Percentiles rank a stretch among this genome's conserved stretches.
These are phyloP conservation scores for Lachnum nothofagi DNA, from an alignment of 2,329 filamentous ascomycete genomes.

Conservation along the genomic window DNA sequence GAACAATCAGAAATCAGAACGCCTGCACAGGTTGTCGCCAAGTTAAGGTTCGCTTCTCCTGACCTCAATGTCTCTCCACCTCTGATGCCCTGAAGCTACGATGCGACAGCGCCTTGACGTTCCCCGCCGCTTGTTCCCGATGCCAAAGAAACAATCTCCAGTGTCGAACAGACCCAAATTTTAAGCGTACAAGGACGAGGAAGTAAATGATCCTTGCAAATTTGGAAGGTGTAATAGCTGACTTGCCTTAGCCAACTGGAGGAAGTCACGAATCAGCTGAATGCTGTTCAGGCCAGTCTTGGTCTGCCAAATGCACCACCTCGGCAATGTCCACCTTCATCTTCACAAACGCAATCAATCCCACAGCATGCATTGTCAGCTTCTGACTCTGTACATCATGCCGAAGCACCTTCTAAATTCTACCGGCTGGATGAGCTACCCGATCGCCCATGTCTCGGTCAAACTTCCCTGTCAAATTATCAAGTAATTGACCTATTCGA, in stretches of 20 bases:
- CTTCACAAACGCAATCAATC: neutral
- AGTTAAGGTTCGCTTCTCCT: conserved; percentile 9
- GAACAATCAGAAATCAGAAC: neutral
- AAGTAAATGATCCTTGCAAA: conserved; percentile 1
- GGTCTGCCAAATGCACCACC: neutral
- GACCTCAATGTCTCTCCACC: neutral
- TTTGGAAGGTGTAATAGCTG: neutral
- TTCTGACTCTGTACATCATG: neutral
- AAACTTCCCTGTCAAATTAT: too few relatives aligned
- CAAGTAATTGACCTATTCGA: neutral
- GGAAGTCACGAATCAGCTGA: conserved; percentile 13
- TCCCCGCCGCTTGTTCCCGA: conserved; percentile 11
- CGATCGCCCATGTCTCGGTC: neutral
- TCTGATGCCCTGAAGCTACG: conserved; percentile 4
- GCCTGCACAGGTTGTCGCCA: conserved; percentile 7
- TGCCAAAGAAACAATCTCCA: conserved; percentile 11
- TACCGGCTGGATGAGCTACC: too few relatives aligned
- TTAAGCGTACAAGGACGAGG: conserved; percentile 10
- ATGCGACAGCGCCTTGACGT: conserved; percentile 10
- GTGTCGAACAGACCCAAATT: conserved; percentile 10
- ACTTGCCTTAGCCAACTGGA: conserved; percentile 10
- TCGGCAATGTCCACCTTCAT: neutral
- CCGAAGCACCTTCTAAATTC: too few relatives aligned
- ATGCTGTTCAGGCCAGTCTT: conserved; percentile 7
- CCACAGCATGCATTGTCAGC: neutral